Percentiles rank a stretch among this genome's conserved stretches.
Conservation (phyloP, 257 asterid genomes). For the Nicotiana attenuata region DNA sequence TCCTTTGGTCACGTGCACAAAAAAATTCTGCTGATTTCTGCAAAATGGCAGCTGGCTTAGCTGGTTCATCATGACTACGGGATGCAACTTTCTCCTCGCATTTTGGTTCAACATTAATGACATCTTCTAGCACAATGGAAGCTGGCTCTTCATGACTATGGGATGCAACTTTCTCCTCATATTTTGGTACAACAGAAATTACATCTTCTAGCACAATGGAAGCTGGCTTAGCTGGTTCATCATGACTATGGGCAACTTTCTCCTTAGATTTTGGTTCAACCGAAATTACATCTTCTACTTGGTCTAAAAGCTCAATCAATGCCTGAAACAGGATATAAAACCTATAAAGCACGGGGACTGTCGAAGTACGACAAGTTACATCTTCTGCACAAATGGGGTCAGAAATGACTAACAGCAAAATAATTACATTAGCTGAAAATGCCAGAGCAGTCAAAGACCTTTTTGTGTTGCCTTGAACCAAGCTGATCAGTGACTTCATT, state of each 20-base stretch:
- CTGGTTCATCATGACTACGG: conserved; percentile 31
- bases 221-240: conserved; percentile 29
- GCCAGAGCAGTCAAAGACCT: conserved; percentile 38
- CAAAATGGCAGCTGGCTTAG: conserved; percentile 30
- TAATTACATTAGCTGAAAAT: conserved; percentile 1
- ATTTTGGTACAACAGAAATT: conserved; percentile 55
- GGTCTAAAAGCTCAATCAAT: conserved; percentile 84
- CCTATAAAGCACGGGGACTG: conserved; percentile 1
- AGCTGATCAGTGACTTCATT: conserved; percentile 41
- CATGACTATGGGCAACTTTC: conserved; percentile 27
- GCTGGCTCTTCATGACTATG: conserved; percentile 21
- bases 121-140: conserved; percentile 44
- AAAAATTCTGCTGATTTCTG: conserved; percentile 19
- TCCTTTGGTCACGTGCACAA: conserved; percentile 24
- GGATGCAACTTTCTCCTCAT: conserved; percentile 24
- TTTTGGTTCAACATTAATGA: conserved; percentile 57
- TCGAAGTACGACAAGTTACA: not conserved
- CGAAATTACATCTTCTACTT: conserved; percentile 86
- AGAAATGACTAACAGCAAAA: not conserved
- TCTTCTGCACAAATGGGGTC: conserved; percentile 4
- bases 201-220: conserved; percentile 61
- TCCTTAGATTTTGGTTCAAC: conserved; percentile 46
- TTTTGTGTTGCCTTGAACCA: conserved; percentile 77
- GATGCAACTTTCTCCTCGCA: conserved; percentile 25
- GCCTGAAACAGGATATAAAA: conserved; percentile 39